Evolutionary conservation across 1,284 basidiomycete genomes (phyloP).

Genomic region (Peniophora sp.): DNA sequence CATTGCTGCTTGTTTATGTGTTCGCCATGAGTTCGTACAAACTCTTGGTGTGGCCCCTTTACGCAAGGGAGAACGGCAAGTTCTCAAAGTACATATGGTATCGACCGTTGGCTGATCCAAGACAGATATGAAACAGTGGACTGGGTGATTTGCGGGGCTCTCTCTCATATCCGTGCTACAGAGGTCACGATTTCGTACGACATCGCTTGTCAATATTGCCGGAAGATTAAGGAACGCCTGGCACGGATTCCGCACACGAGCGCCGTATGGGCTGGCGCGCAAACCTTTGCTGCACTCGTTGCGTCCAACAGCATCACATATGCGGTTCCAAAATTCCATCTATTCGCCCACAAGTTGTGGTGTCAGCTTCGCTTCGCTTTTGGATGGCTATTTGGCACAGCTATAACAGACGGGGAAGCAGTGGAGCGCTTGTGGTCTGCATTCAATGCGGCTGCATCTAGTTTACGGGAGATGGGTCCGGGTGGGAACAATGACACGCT

Average conservation of each 20-base stretch:
- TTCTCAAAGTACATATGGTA: slow-evolving; percentile 3
- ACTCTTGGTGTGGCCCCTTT: slow-evolving; percentile 14
- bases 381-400: slow-evolving; percentile 9
- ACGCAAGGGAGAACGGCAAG: slow-evolving; percentile 17
- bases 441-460: slow-evolving; percentile 8
- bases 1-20: slow-evolving; percentile 13
- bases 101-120: too few relatives aligned
- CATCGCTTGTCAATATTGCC: slow-evolving; percentile 6
- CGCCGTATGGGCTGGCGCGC: neutral
- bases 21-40: slow-evolving; percentile 11
- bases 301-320: neutral
- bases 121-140: too few relatives aligned
- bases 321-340: slow-evolving; percentile 15
- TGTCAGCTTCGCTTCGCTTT: slow-evolving; percentile 14
- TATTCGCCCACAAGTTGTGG: slow-evolving; percentile 8
- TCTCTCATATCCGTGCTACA: neutral
- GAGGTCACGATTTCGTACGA: slow-evolving; percentile 1
- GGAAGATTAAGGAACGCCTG: slow-evolving; percentile 7
- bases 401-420: slow-evolving; percentile 13
- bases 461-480: slow-evolving; percentile 12
- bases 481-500: slow-evolving; percentile 6
- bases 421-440: slow-evolving; percentile 14
- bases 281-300: neutral
- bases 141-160: slow-evolving; percentile 1
- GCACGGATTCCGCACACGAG: neutral